These are phyloP conservation scores for Monosporascus sp. DNA, from an alignment of 2,329 filamentous ascomycete species.

Conservation along the genomic window DNA sequence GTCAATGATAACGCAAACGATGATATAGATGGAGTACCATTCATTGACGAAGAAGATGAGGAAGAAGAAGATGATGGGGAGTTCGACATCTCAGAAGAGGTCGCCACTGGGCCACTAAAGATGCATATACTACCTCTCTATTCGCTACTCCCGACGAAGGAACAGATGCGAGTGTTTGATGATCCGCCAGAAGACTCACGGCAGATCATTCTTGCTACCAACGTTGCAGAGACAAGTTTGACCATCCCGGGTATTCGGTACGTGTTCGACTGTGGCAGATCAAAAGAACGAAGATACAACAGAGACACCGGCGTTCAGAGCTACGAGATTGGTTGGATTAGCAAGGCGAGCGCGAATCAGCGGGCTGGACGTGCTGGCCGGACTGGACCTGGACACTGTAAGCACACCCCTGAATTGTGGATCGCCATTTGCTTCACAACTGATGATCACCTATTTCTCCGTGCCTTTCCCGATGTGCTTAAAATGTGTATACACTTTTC, in stretches of 20 bases:
- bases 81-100: conserved; percentile 62
- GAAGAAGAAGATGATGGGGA: conserved; percentile 62
- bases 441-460: too few relatives aligned
- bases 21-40: conserved; percentile 45
- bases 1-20: conserved; percentile 63
- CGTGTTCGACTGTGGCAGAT: conserved; percentile 89
- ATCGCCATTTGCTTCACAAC: background rate
- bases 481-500: too few relatives aligned
- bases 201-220: conserved; percentile 86
- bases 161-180: conserved; percentile 89
- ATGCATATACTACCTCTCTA: conserved; percentile 92
- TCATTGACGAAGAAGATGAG: conserved; percentile 47
- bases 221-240: conserved; percentile 93
- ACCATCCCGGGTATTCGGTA: conserved; percentile 94
- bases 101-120: conserved; percentile 57
- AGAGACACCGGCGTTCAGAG: conserved; percentile 86
- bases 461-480: too few relatives aligned
- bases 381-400: conserved; percentile 88
- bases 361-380: conserved; percentile 89
- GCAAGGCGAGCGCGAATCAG: conserved; percentile 91
- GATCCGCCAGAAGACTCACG: conserved; percentile 75
- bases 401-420: background rate
- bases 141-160: conserved; percentile 82
- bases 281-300: conserved; percentile 89
- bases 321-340: conserved; percentile 94